A percentile compares a stretch with the other conserved stretches of the same genome.
Conservation (phyloP, 441 rosid species). For the Arabidopsis lyrata region DNA sequence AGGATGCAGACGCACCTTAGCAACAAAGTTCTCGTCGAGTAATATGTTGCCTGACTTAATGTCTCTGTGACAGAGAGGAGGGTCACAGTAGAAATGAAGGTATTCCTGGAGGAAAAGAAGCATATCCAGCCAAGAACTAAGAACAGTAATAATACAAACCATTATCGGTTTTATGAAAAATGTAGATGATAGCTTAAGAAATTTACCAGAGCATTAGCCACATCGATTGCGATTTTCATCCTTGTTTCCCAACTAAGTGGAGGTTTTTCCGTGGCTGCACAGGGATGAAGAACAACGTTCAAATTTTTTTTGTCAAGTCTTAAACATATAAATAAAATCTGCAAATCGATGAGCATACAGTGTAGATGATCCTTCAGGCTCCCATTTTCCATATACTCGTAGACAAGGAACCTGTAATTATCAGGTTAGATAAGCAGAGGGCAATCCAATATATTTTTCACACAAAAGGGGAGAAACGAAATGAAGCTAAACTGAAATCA, state of each 20-base stretch:
- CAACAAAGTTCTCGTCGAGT: conserved; percentile 84
- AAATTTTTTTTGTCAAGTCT: conserved; percentile 24
- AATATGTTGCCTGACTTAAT: conserved; percentile 94
- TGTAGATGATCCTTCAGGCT: conserved; percentile 91
- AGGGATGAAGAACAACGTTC: conserved; percentile 14
- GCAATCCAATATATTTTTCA: background rate
- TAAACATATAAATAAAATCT: conserved; percentile 2
- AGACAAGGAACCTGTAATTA: conserved; percentile 85
- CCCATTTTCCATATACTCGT: conserved; percentile 92
- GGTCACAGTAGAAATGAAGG: conserved; percentile 96
- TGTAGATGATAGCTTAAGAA: conserved; percentile 5
- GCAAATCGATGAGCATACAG: conserved; percentile 59
- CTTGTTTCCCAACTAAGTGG: conserved; percentile 89
- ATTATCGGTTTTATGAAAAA: conserved; percentile 21
- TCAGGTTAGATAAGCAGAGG: conserved; percentile 29
- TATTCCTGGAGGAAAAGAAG: conserved; percentile 67
- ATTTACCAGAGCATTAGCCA: conserved; percentile 94
- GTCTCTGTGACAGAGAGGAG: conserved; percentile 97
- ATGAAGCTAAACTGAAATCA: conserved; percentile 21
- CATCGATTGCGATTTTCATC: conserved; percentile 88
- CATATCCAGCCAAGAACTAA: conserved; percentile 24
- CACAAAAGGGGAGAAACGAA: conserved; percentile 5
- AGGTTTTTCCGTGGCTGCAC: conserved; percentile 61
- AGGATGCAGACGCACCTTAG: conserved; percentile 64
- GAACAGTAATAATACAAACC: conserved; percentile 27